Conservation (phyloP, 225 moss, liverwort and hornwort species). For the Neckera pumila region DNA sequence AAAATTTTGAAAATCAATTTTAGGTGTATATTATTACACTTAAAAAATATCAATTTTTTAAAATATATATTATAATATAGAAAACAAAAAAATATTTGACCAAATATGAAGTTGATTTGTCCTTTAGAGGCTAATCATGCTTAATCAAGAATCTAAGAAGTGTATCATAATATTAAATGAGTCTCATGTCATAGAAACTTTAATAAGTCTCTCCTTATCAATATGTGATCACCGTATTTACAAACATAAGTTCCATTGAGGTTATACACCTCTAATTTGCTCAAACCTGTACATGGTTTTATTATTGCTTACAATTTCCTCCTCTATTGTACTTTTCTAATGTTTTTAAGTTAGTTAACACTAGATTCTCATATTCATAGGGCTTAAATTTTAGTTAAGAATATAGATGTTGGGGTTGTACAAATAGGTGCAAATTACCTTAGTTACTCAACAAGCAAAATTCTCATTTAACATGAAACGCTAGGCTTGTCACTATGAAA, state of each 20-base stretch:
- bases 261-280: not conserved
- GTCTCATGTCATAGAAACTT: not conserved
- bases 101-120: too few species aligned
- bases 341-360: not conserved
- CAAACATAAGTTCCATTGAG: not conserved
- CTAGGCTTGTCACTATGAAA: rapidly evolving
- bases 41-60: too few species aligned
- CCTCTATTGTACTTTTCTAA: not conserved
- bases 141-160: not conserved
- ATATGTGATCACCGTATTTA: not conserved
- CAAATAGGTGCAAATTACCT: not conserved
- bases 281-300: not conserved
- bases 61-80: too few species aligned
- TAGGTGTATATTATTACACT: too few species aligned
- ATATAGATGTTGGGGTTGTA: rapidly evolving
- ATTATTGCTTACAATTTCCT: rapidly evolving
- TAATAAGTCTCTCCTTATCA: not conserved
- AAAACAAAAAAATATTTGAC: too few species aligned
- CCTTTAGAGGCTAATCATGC: not conserved
- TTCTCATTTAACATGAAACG: rapidly evolving
- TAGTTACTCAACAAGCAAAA: not conserved
- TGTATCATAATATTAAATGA: not conserved
- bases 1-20: too few species aligned
- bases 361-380: not conserved
- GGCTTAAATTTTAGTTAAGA: too few species aligned